Base-by-base conservation (phyloP, 345 rosid genomes). In the Eucalyptus melliodora region DNA sequence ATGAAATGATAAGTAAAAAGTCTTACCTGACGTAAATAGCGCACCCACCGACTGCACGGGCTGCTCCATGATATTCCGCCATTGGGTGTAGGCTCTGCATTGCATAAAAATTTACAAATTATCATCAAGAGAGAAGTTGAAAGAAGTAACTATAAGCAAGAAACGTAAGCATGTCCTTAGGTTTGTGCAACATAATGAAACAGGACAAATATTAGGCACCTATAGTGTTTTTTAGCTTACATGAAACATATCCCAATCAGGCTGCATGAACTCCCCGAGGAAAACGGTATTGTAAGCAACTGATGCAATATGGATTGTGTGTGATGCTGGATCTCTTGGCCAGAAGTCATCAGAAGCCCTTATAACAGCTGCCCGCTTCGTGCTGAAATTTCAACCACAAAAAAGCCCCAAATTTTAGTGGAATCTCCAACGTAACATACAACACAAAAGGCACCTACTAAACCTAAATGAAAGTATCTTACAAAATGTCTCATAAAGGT, bases 171-270 rank as follows among this genome's bases (percentile, higher is more conserved):
- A 37, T 6, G 1, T 77, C 85, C 47, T 77, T 10, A 34, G 15
- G 27, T 77, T 77, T 40, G 85, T 5, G 85, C 85, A 40, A 21
- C 47, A 23, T 40, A 77, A 77, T 21, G 85, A 77, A 40, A 77
- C 85, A 40, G 85, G 85, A 77, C 9, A 77, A 40, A 37, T 42
- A 21, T 40, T 40, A 40, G 47, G 85, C 85, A 21, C 30, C 85
- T 40, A 77, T 77, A 77, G 45, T 16, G 3, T 23, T 77, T 77
- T 30, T 90, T 50, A 37, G 90, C 94, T 93, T 92, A 94, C 96
- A 92, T 95, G 97, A 87, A 95, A 95, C 95, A 95, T 95, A 87
- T 95, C 97, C 97, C 96, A 95, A 91, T 95, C 96, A 21, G 96
- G 96, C 90, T 95, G 96, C 97, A 94, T 95, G 89, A 95, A 94